A percentile compares a stretch with the other conserved stretches of the same genome.
These are phyloP conservation scores for Vicia faba DNA, from an alignment of 306 rosid species.

Conservation along the genomic window DNA sequence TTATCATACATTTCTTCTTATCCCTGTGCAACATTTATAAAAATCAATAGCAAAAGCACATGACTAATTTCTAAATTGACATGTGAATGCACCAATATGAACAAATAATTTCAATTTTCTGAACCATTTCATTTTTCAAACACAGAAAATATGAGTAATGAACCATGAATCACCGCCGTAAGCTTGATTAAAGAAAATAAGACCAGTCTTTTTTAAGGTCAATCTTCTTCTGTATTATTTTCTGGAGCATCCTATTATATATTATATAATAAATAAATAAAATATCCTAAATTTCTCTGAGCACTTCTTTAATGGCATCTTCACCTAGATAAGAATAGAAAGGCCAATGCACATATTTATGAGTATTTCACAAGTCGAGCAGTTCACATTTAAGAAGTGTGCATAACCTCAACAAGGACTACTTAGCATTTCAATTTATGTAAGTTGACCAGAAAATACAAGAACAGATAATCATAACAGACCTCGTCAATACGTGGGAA, in stretches of 20 bases:
- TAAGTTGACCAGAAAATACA: conserved; percentile 11
- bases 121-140: no score
- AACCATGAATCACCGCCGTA: background rate
- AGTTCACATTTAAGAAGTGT: conserved; percentile 14
- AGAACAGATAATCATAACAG: conserved; percentile 25
- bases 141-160: conserved; percentile 5
- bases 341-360: conserved; percentile 1
- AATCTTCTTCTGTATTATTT: background rate
- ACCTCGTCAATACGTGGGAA: no score
- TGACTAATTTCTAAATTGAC: no score
- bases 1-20: background rate
- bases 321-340: no score
- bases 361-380: conserved; percentile 6
- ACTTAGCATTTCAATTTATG: conserved; percentile 23
- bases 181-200: conserved; percentile 9
- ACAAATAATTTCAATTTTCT: no score
- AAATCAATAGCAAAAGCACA: no score
- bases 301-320: no score
- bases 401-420: conserved; percentile 20
- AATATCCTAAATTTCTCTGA: no score
- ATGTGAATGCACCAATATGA: no score
- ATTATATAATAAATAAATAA: no score
- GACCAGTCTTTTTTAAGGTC: background rate
- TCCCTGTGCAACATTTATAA: no score
- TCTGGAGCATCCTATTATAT: conserved; percentile 7